These are phyloP conservation scores for Bruguiera parviflora DNA, from an alignment of 345 rosid genomes.

Conservation along the genomic window DNA sequence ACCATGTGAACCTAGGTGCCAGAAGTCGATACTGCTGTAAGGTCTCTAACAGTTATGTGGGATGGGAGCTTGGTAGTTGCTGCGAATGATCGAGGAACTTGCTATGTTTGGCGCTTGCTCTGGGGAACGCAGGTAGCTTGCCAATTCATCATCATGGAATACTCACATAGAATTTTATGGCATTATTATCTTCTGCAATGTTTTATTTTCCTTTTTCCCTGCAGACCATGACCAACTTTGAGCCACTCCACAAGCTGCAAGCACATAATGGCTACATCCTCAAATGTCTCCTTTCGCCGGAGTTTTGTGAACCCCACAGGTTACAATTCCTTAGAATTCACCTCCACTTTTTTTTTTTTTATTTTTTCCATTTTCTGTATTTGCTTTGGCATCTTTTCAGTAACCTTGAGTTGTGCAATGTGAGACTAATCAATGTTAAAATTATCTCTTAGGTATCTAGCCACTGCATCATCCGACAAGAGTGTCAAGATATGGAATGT, in stretches of 20 bases:
- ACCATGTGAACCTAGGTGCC: slow-evolving; percentile 50
- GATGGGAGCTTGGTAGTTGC: slow-evolving; percentile 97
- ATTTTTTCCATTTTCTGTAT: background rate
- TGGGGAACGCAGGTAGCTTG: slow-evolving; percentile 65
- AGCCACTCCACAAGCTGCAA: slow-evolving; percentile 94
- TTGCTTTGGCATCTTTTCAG: background rate
- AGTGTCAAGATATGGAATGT: slow-evolving; percentile 98
- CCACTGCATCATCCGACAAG: slow-evolving; percentile 90
- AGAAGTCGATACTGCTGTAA: slow-evolving; percentile 87
- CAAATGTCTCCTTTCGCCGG: slow-evolving; percentile 90
- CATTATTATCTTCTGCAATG: background rate
- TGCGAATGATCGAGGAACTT: slow-evolving; percentile 87
- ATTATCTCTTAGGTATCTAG: slow-evolving; percentile 63
- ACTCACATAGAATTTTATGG: background rate
- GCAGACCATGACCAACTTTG: slow-evolving; percentile 91
- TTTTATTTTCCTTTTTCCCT: background rate
- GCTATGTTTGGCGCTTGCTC: slow-evolving; percentile 90
- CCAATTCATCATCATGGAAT: slow-evolving; percentile 8
- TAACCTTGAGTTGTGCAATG: slow-evolving; percentile 1
- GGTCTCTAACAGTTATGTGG: slow-evolving; percentile 93
- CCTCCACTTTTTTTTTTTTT: background rate
- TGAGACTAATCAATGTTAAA: slow-evolving; percentile 2
- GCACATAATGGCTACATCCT: slow-evolving; percentile 87
- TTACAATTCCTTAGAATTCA: slow-evolving; percentile 21
- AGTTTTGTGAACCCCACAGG: slow-evolving; percentile 79